phyloP scores from a whole-genome alignment of 2,329 filamentous ascomycete species.

The Apiospora arundinis region DNA sequence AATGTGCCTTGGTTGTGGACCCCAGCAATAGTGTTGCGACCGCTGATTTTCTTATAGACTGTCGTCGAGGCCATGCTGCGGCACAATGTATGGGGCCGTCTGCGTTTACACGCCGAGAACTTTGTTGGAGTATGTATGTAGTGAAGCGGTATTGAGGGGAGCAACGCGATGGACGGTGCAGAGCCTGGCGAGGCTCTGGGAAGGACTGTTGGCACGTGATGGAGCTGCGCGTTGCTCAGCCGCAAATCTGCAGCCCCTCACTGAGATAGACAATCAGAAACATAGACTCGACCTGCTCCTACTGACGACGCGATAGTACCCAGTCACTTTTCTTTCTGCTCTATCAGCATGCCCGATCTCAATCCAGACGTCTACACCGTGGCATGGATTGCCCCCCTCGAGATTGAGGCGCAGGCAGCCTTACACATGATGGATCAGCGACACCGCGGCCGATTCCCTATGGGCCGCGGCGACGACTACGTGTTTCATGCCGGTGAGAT shows the following conservation, averaged over 20 bases:
- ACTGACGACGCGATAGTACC: not conserved
- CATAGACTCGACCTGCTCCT: not conserved
- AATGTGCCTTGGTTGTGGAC: not conserved
- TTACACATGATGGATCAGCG: constrained; percentile 41
- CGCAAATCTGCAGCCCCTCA: not conserved
- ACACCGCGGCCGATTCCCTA: constrained; percentile 41
- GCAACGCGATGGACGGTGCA: not conserved
- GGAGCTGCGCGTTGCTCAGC: not conserved
- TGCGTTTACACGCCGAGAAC: too few species aligned
- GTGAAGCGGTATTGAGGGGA: too few species aligned
- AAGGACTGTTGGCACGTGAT: not conserved
- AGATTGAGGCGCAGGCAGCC: constrained; percentile 45
- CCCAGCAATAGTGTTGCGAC: not conserved
- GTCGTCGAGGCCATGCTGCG: not conserved
- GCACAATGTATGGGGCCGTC: too few species aligned
- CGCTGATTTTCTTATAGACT: not conserved
- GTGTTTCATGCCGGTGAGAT: constrained; percentile 45
- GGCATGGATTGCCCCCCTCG: constrained; percentile 46
- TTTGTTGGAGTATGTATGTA: too few species aligned
- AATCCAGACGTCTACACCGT: constrained; percentile 39
- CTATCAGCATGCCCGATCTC: constrained; percentile 19
- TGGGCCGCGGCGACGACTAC: constrained; percentile 43
- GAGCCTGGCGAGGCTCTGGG: constrained; percentile 4
- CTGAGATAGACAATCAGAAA: not conserved
- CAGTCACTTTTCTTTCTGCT: not conserved